These are phyloP conservation scores for Fusarium agapanthi DNA, from an alignment of 2,329 filamentous ascomycete genomes.

Conservation along the genomic window DNA sequence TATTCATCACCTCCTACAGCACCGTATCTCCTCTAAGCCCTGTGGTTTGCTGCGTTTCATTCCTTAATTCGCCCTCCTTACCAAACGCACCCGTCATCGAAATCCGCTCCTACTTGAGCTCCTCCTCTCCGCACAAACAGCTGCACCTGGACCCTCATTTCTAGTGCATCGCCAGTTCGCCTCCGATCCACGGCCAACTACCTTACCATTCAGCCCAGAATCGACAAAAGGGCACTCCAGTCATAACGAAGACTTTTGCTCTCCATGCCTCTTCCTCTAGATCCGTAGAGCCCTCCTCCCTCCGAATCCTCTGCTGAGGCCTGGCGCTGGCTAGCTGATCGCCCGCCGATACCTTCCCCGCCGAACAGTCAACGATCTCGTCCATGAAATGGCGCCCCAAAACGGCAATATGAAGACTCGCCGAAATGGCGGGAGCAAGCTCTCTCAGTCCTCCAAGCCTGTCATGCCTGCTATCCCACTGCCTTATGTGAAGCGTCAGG, in stretches of 20 bases:
- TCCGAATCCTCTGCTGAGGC: conserved; percentile 35
- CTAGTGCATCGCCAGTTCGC: conserved; percentile 26
- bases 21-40: not conserved
- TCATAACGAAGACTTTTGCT: conserved; percentile 29
- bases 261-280: conserved; percentile 47
- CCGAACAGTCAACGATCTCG: conserved; percentile 32
- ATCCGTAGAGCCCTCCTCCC: conserved; percentile 42
- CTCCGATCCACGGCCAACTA: conserved; percentile 27
- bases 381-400: conserved; percentile 46
- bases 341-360: conserved; percentile 36
- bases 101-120: conserved; percentile 31
- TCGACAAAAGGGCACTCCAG: conserved; percentile 21
- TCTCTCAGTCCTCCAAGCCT: conserved; percentile 45
- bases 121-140: conserved; percentile 33
- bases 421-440: conserved; percentile 43
- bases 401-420: conserved; percentile 47
- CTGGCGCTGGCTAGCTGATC: conserved; percentile 40
- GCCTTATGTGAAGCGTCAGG: conserved; percentile 51
- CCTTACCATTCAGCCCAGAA: conserved; percentile 13
- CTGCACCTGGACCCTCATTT: conserved; percentile 34
- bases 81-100: conserved; percentile 1
- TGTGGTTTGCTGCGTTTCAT: conserved; percentile 4
- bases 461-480: conserved; percentile 52
- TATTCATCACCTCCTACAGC: conserved; percentile 2
- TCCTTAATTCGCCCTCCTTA: conserved; percentile 21